These are phyloP conservation scores for Monilinia fructigena DNA, from an alignment of 2,329 filamentous ascomycete species.

Conservation along the genomic window DNA sequence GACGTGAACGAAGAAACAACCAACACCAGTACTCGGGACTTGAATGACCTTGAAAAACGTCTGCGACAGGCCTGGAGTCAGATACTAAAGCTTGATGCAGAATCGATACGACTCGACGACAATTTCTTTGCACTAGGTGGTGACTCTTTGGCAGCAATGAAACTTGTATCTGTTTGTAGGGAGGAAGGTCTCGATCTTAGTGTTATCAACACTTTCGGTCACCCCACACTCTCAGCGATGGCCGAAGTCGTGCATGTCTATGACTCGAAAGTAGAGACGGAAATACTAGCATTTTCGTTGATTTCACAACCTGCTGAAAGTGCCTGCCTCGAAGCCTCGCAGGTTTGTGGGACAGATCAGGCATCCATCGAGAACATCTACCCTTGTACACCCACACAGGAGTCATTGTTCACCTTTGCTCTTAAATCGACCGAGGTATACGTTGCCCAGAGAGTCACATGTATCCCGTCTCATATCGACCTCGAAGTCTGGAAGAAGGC, in stretches of 20 bases:
- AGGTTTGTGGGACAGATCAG: constrained; percentile 31
- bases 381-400: constrained; percentile 44
- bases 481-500: constrained; percentile 35
- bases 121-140: constrained; percentile 45
- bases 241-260: constrained; percentile 38
- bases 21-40: not conserved
- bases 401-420: constrained; percentile 36
- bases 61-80: constrained; percentile 28
- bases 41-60: constrained; percentile 23
- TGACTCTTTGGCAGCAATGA: constrained; percentile 44
- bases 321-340: constrained; percentile 31
- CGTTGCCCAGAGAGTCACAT: constrained; percentile 15
- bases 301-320: constrained; percentile 28
- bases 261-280: not conserved
- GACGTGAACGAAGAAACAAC: constrained; percentile 7
- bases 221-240: constrained; percentile 48
- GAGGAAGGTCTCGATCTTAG: constrained; percentile 41
- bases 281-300: constrained; percentile 34
- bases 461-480: constrained; percentile 32
- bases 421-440: constrained; percentile 18
- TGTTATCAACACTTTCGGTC: constrained; percentile 46
- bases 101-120: constrained; percentile 32
- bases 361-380: constrained; percentile 44
- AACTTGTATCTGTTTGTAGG: constrained; percentile 45
- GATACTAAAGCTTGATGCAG: constrained; percentile 26